Percentiles rank a stretch among this genome's conserved stretches.
phyloP scores from a whole-genome alignment of 2,329 filamentous ascomycete genomes.

The Cordyceps pruinosa region DNA sequence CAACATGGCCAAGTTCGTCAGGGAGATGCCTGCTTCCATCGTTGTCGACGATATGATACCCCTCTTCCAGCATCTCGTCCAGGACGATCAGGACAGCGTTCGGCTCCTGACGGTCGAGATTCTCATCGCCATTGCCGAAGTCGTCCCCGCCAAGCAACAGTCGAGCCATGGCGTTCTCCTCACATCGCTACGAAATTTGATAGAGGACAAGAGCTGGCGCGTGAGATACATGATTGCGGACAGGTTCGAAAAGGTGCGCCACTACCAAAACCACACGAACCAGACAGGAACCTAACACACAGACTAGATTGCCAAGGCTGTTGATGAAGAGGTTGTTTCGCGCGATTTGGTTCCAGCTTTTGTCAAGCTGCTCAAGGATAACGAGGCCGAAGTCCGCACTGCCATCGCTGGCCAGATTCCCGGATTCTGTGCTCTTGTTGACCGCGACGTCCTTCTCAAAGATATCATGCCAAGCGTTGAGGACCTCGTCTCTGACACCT shows the following conservation, averaged over 20 bases:
- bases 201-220: conserved; percentile 99
- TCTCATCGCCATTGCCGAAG: conserved; percentile 91
- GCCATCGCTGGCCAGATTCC: conserved; percentile 97
- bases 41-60: conserved; percentile 99
- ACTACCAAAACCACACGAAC: neutral
- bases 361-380: conserved; percentile 95
- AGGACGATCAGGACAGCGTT: conserved; percentile 96
- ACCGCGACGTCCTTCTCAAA: conserved; percentile 79
- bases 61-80: conserved; percentile 91
- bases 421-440: conserved; percentile 87
- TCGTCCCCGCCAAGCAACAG: conserved; percentile 96
- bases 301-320: conserved; percentile 85
- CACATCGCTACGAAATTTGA: conserved; percentile 82
- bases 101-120: conserved; percentile 93
- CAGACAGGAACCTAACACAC: neutral
- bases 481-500: conserved; percentile 90
- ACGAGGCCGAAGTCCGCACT: conserved; percentile 93
- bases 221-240: conserved; percentile 99
- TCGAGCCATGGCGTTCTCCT: conserved; percentile 90
- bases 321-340: conserved; percentile 92
- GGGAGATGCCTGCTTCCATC: conserved; percentile 85
- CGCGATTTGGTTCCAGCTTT: conserved; percentile 94
- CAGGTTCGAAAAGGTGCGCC: conserved; percentile 82
- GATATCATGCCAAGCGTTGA: conserved; percentile 97
- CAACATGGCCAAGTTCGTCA: conserved; percentile 94